Conservation (phyloP, 495 filamentous ascomycete species). For the Sordaria brevicollis region DNA sequence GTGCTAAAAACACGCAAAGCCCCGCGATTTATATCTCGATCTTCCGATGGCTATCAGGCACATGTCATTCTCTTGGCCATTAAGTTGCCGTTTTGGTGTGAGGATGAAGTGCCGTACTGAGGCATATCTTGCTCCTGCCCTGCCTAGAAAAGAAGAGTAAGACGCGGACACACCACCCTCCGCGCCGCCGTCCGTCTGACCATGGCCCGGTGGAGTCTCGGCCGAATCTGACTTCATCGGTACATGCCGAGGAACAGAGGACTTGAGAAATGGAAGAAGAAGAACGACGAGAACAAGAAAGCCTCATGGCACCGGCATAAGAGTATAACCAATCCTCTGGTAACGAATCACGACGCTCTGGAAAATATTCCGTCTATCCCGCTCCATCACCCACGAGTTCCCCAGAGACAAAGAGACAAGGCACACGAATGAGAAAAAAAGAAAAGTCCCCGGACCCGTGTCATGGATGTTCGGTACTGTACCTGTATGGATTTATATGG, state of each 20-base stretch:
- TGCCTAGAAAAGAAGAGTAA: neutral
- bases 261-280: neutral
- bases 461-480: neutral
- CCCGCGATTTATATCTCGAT: neutral
- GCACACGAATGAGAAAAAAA: neutral
- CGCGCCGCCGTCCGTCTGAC: neutral
- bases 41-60: neutral
- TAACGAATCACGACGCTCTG: too few relatives aligned
- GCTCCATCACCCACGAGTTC: neutral
- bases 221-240: neutral
- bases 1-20: neutral
- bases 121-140: neutral
- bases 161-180: neutral
- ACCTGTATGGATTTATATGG: neutral
- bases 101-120: neutral
- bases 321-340: neutral
- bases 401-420: neutral
- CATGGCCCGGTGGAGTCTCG: neutral
- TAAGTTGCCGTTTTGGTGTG: neutral
- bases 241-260: too few relatives aligned
- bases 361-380: neutral
- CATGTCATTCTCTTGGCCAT: neutral
- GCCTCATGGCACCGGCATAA: neutral
- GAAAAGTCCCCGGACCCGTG: neutral
- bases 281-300: neutral